Conservation (phyloP, 176 grass and related monocot genomes). For the Chrysopogon serrulatus region DNA sequence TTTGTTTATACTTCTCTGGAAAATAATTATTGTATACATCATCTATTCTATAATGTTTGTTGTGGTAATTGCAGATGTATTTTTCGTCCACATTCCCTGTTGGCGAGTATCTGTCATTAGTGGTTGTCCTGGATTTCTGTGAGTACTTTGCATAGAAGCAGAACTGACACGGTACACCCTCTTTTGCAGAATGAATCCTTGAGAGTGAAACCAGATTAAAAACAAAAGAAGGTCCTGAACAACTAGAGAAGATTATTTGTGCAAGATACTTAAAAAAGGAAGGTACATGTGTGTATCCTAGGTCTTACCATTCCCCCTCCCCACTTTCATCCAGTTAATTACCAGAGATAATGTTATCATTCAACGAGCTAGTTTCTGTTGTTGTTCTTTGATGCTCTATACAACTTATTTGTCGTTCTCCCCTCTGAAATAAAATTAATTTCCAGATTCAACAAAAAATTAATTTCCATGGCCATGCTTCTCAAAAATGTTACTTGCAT, state of each 20-base stretch:
- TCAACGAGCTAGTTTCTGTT: neutral
- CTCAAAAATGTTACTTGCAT: neutral
- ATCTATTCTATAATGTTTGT: neutral
- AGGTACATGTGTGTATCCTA: neutral
- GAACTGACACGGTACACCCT: neutral
- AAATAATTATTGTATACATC: neutral
- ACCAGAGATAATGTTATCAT: neutral
- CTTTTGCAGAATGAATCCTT: constrained; percentile 21
- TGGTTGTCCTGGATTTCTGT: neutral
- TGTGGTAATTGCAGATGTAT: neutral
- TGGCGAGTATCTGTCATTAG: neutral
- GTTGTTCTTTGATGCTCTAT: neutral
- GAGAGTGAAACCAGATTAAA: neutral
- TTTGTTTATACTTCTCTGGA: constrained; percentile 4
- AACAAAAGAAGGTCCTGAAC: neutral
- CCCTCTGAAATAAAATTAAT: neutral
- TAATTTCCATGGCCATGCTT: constrained; percentile 1
- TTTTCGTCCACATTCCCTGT: neutral
- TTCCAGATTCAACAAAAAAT: neutral
- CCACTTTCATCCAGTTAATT: neutral
- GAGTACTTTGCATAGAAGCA: constrained; percentile 4
- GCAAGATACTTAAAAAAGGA: neutral
- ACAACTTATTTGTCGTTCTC: neutral
- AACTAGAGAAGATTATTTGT: neutral
- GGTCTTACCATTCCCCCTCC: neutral